Conservation (phyloP, 257 asterid genomes). For the Nemophila menziesii region DNA sequence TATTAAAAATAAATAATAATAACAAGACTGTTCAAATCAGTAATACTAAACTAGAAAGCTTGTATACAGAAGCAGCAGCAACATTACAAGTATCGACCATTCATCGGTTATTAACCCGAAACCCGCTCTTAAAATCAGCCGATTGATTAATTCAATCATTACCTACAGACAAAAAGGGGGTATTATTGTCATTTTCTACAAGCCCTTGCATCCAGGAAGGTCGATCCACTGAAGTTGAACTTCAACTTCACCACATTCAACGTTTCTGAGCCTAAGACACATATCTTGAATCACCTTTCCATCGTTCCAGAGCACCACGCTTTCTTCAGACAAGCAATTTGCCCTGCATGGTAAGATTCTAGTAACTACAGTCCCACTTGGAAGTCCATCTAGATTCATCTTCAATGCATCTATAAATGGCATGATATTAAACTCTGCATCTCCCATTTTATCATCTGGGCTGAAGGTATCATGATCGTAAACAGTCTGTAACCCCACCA, state of each 20-base stretch:
- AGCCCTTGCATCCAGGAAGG: constrained; percentile 31
- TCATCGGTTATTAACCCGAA: not conserved
- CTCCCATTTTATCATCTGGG: constrained; percentile 45
- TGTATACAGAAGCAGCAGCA: not conserved
- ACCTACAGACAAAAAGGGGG: not conserved
- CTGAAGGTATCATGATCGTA: constrained; percentile 40
- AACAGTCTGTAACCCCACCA: constrained; percentile 24
- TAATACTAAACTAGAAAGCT: not conserved
- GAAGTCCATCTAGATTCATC: constrained; percentile 26
- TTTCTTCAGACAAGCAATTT: constrained; percentile 33
- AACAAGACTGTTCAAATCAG: not conserved
- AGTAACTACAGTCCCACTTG: constrained; percentile 25
- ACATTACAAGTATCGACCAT: not conserved
- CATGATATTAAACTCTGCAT: constrained; percentile 32
- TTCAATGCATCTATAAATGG: constrained; percentile 27
- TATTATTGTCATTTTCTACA: constrained; percentile 15
- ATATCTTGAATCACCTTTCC: constrained; percentile 29
- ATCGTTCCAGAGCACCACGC: constrained; percentile 22
- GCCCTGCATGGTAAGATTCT: constrained; percentile 23
- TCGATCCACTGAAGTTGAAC: constrained; percentile 38
- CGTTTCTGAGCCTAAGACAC: constrained; percentile 36
- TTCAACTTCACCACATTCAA: constrained; percentile 39
- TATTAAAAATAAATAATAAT: no score
- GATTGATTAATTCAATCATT: not conserved
- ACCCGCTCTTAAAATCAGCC: not conserved